phyloP scores from a whole-genome alignment of 805 yeast species.

The Saccharomycopsis guyanensis region DNA sequence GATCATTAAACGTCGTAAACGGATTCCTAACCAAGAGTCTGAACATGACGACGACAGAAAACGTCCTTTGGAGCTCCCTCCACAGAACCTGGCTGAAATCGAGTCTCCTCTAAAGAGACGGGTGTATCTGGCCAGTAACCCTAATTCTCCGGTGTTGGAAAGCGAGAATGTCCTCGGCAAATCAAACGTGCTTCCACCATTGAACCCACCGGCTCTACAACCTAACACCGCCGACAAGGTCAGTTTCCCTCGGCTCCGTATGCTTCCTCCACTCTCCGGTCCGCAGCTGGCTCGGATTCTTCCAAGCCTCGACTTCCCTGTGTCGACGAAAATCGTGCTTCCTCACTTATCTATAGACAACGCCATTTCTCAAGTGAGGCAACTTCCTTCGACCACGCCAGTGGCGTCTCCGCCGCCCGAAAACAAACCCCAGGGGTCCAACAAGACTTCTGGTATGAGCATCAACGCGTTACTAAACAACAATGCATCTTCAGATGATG shows the following conservation, averaged over 20 bases:
- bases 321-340: too few species aligned
- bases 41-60: not conserved
- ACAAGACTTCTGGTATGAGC: not conserved
- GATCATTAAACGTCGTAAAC: constrained; percentile 67
- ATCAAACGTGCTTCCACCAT: not conserved
- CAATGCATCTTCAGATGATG: too few species aligned
- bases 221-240: too few species aligned
- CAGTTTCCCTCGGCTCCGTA: too few species aligned
- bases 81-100: not conserved
- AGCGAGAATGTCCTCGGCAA: not conserved
- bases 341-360: too few species aligned
- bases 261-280: too few species aligned
- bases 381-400: too few species aligned
- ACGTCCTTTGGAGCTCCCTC: not conserved
- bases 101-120: not conserved
- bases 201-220: not conserved
- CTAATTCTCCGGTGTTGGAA: not conserved
- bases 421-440: not conserved
- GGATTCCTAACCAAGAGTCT: constrained; percentile 25
- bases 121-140: not conserved
- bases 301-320: too few species aligned
- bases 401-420: not conserved
- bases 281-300: too few species aligned
- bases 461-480: not conserved
- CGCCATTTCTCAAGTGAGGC: too few species aligned